Conservation (phyloP, 1,284 basidiomycete species). For the Rhodotorula sp. region DNA sequence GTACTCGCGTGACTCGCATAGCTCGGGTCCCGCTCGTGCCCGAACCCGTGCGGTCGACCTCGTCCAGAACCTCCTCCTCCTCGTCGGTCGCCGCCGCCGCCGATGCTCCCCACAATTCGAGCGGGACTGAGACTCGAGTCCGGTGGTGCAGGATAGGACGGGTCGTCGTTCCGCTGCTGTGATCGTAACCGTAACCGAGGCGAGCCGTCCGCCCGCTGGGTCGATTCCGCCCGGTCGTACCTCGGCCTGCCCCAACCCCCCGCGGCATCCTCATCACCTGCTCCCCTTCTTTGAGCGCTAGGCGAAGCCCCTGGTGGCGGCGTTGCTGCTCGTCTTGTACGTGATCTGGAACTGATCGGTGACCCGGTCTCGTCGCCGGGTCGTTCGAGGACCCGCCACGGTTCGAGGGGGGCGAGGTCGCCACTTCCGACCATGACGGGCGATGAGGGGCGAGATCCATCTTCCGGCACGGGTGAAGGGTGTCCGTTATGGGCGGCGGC, state of each 20-base stretch:
- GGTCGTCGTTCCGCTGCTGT: background rate
- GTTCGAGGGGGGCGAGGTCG: background rate
- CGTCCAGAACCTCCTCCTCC: background rate
- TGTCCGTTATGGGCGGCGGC: background rate
- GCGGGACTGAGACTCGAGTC: background rate
- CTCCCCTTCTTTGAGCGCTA: background rate
- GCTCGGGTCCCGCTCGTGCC: slow-evolving; percentile 4
- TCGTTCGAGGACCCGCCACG: background rate
- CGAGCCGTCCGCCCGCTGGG: background rate
- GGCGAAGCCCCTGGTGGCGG: background rate
- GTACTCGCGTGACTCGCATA: background rate
- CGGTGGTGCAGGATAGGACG: background rate
- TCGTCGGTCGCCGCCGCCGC: background rate
- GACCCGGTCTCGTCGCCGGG: background rate
- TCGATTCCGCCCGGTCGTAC: slow-evolving; percentile 8
- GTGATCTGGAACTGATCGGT: background rate
- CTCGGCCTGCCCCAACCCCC: background rate
- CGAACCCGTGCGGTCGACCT: background rate
- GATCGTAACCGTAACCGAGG: background rate
- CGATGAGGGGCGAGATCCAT: background rate
- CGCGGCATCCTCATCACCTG: background rate
- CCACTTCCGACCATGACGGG: background rate
- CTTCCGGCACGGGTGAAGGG: slow-evolving; percentile 13
- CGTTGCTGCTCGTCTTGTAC: background rate
- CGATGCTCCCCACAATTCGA: background rate